Evolutionary conservation across 768 basidiomycete species (phyloP).

Genomic region (Lepiota venenata): DNA sequence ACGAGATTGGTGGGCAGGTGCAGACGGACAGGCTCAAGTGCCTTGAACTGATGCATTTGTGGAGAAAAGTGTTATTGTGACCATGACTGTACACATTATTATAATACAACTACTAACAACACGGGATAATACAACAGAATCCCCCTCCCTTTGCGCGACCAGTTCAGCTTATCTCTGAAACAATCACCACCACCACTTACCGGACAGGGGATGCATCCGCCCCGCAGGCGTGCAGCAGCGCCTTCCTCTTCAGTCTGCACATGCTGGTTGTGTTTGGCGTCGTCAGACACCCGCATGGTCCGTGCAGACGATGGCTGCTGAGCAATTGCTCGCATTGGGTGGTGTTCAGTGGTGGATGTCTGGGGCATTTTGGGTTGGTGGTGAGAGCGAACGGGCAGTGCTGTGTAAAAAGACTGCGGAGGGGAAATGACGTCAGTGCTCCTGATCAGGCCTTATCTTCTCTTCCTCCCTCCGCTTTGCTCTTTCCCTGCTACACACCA

Average conservation of each 20-base stretch:
- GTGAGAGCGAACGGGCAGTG: too few species aligned
- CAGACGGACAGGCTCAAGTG: constrained; percentile 72
- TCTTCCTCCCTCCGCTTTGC: constrained; percentile 13
- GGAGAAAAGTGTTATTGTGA: background rate
- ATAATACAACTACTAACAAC: constrained; percentile 27
- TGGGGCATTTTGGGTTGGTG: background rate
- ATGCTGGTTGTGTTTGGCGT: constrained; percentile 4
- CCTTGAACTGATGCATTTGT: constrained; percentile 81
- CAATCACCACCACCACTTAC: constrained; percentile 11
- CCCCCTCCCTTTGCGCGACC: constrained; percentile 27
- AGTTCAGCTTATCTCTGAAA: constrained; percentile 7
- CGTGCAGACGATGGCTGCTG: constrained; percentile 15
- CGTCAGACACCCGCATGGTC: constrained; percentile 14
- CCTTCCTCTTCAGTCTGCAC: constrained; percentile 12
- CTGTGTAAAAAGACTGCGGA: too few species aligned
- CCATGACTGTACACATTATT: too few species aligned
- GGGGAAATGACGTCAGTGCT: constrained; percentile 10
- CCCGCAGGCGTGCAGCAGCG: constrained; percentile 20
- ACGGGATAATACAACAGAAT: constrained; percentile 32
- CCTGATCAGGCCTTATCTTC: constrained; percentile 17
- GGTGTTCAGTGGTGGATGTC: background rate
- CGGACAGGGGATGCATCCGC: constrained; percentile 26
- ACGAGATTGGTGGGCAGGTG: constrained; percentile 36
- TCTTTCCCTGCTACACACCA: too few species aligned
- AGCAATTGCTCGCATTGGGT: constrained; percentile 4